Percentiles rank a stretch among this genome's conserved stretches.
phyloP scores from a whole-genome alignment of 371 early-diverging fungal species.

The Lichtheimia hyalospora region DNA sequence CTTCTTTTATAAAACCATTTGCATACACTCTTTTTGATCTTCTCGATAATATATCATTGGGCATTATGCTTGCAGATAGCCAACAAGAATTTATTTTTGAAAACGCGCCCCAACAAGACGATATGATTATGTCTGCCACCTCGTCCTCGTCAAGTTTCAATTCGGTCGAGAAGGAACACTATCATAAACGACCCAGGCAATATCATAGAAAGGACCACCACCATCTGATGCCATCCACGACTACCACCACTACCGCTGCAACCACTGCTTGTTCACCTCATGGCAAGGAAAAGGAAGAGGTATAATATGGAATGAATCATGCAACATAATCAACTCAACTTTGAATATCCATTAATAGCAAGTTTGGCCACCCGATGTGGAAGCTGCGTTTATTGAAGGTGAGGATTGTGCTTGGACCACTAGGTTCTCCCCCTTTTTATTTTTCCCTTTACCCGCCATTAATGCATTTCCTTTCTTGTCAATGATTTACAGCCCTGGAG shows the following conservation, averaged over 20 bases:
- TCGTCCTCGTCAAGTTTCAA: conserved; percentile 17
- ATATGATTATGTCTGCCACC: conserved; percentile 2
- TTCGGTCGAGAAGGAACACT: conserved; percentile 12
- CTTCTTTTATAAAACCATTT: background rate
- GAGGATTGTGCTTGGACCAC: conserved; percentile 10
- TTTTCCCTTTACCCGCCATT: background rate
- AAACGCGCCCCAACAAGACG: background rate
- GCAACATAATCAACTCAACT: background rate
- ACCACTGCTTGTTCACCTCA: conserved; percentile 2
- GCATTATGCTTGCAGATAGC: background rate
- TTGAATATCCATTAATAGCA: conserved; percentile 31
- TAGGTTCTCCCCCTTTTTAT: background rate
- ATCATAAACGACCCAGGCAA: conserved; percentile 15
- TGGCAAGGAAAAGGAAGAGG: conserved; percentile 26
- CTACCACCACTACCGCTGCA: too few species aligned
- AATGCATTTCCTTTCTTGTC: background rate
- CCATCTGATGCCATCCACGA: too few species aligned
- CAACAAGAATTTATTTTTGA: conserved; percentile 1
- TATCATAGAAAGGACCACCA: conserved; percentile 13
- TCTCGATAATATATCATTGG: too few species aligned
- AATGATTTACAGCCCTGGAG: conserved; percentile 43
- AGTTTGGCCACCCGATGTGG: conserved; percentile 74
- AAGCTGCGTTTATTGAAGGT: conserved; percentile 72
- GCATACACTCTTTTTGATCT: background rate
- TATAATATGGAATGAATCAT: background rate